These are phyloP conservation scores for Boletus sp. DNA, from an alignment of 768 basidiomycete genomes.

Conservation along the genomic window DNA sequence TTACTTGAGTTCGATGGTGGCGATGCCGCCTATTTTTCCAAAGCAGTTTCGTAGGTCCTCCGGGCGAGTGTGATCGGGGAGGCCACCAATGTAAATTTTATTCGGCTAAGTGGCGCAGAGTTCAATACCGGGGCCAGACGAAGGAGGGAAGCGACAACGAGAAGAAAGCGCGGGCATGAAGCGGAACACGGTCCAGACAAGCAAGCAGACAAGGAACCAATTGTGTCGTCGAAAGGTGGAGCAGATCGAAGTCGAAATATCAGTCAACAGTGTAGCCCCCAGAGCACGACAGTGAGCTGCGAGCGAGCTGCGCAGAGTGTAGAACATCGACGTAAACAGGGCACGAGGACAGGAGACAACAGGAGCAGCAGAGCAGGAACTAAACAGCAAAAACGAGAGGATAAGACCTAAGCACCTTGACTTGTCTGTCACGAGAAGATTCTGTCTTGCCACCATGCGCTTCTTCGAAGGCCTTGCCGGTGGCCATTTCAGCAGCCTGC, in stretches of 20 bases:
- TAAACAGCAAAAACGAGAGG: conserved; percentile 33
- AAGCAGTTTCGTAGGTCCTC: conserved; percentile 86
- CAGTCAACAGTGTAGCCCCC: conserved; percentile 20
- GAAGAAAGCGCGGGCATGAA: conserved; percentile 37
- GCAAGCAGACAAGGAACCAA: conserved; percentile 36
- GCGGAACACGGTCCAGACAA: conserved; percentile 36
- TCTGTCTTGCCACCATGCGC: conserved; percentile 45
- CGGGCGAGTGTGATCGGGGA: conserved; percentile 82
- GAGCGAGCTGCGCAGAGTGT: conserved; percentile 13
- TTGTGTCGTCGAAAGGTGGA: conserved; percentile 32
- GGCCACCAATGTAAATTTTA: conserved; percentile 90
- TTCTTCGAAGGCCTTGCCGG: conserved; percentile 38
- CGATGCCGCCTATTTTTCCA: conserved; percentile 76
- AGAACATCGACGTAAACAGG: conserved; percentile 19
- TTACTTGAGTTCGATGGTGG: conserved; percentile 81
- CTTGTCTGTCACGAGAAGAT: conserved; percentile 66
- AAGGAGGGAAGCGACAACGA: conserved; percentile 47
- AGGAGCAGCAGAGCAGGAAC: conserved; percentile 22
- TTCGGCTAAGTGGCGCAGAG: conserved; percentile 79
- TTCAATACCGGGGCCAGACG: conserved; percentile 61
- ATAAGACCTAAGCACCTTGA: conserved; percentile 85
- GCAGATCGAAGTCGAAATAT: conserved; percentile 21
- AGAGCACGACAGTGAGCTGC: conserved; percentile 17
- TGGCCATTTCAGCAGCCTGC: conserved; percentile 14
- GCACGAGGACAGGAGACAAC: conserved; percentile 19